Evolutionary conservation across 352 stramenopile species (phyloP), one percentile per base, ranked within the genome.

Genomic region (Albugo candida): DNA sequence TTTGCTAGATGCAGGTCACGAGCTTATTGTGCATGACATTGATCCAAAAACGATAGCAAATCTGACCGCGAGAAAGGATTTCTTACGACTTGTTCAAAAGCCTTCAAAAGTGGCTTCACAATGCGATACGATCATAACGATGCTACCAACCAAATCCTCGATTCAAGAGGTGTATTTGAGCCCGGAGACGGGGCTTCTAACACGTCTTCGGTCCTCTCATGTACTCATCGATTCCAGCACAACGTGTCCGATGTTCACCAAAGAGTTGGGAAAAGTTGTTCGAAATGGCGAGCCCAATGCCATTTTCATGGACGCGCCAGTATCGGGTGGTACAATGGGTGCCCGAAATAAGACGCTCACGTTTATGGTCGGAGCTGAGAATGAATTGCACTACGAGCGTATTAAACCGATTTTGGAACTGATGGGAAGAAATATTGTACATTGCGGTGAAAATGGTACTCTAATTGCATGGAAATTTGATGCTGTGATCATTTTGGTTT

Each of bases 301-400:
- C 21, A 63, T 53, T 8, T 86, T 97, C 53, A 71, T 97, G 10
- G 94, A 98, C 63, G 93, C 94, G 13, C 94, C 94, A 1, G 94
- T 99, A 36, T 97, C 86, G 47, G 94, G 93, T 24, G 93, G 92
- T n/a, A 92, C 97, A 13, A 81, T 83, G 13, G 94, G 92, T n/a
- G 94, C 94, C 5, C 71, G 92, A 58, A 91, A 94, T 52, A 92
- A 68, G 20, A 98, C 89, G 37, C 67, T 99, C 13, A 98, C 93
- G n/a, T 99, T 99, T 67, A 98, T 99, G 84, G 84, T 97, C 35
- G 89, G 92, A 39, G 83, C 80, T 44, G 47, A 40, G 17, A 58
- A 66, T 36, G 44, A 48, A 13, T 49, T 59, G 1, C 75, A 82
- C 40, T 89, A 82, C 46, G 59, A 85, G 38, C 52, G 60, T 11